Evolutionary conservation across 2,329 filamentous ascomycete species (phyloP).

Genomic region (Xenosphaeropsis pyriputrescens): DNA sequence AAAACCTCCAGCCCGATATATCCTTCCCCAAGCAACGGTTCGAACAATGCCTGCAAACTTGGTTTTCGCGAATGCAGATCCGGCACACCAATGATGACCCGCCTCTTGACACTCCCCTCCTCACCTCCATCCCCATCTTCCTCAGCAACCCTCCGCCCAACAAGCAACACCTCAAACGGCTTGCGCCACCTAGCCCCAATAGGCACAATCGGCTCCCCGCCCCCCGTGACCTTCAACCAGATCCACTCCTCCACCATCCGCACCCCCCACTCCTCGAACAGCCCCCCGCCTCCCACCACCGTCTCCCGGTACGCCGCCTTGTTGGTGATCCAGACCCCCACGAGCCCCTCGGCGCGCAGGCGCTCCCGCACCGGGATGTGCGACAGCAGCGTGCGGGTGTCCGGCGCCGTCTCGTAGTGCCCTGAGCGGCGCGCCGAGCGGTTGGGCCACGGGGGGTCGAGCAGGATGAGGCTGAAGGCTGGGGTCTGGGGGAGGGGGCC

Average conservation of each 20-base stretch:
- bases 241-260: slow-evolving; percentile 56
- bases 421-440: slow-evolving; percentile 51
- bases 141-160: slow-evolving; percentile 27
- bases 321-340: slow-evolving; percentile 71
- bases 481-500: slow-evolving; percentile 22
- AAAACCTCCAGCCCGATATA: slow-evolving; percentile 61
- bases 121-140: neutral
- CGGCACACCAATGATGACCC: slow-evolving; percentile 54
- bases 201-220: slow-evolving; percentile 48
- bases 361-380: slow-evolving; percentile 39
- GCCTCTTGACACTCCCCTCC: slow-evolving; percentile 22
- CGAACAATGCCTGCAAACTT: slow-evolving; percentile 47
- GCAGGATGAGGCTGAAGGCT: slow-evolving; percentile 50
- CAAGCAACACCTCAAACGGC: slow-evolving; percentile 60
- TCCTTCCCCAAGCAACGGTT: slow-evolving; percentile 31
- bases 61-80: slow-evolving; percentile 72
- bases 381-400: slow-evolving; percentile 32
- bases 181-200: slow-evolving; percentile 51
- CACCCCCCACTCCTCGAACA: slow-evolving; percentile 55
- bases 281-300: slow-evolving; percentile 34
- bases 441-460: slow-evolving; percentile 77
- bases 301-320: slow-evolving; percentile 37
- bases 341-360: slow-evolving; percentile 37
- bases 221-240: slow-evolving; percentile 59
- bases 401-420: slow-evolving; percentile 31